Percentiles rank a stretch among this genome's conserved stretches.
Conservation (phyloP, 73 alveolate genomes). For the Chromera velia region DNA sequence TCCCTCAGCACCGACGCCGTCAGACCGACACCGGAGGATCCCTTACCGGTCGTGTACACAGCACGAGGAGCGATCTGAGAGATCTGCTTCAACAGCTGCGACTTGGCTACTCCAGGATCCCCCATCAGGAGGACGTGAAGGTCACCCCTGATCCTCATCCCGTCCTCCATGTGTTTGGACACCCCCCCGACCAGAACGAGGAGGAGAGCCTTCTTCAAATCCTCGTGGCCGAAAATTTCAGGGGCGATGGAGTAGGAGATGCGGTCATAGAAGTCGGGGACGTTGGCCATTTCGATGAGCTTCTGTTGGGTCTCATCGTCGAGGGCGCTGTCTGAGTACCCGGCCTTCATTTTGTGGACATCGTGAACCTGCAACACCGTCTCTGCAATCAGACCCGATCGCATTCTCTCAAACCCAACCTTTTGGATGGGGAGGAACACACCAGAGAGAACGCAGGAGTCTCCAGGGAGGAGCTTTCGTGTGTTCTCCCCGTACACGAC, state of each 20-base stretch:
- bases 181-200: slow-evolving; percentile 66
- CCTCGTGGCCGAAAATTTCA: slow-evolving; percentile 64
- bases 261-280: slow-evolving; percentile 3
- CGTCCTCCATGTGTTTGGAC: slow-evolving; percentile 58
- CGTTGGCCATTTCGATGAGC: slow-evolving; percentile 22
- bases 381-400: not conserved
- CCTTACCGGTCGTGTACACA: slow-evolving; percentile 96
- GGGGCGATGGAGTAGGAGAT: slow-evolving; percentile 64
- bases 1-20: slow-evolving; percentile 97
- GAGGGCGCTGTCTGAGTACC: not conserved
- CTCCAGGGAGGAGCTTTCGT: not conserved
- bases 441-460: not conserved
- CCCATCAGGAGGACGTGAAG: slow-evolving; percentile 59
- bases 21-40: slow-evolving; percentile 94
- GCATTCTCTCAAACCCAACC: not conserved
- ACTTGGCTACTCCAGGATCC: slow-evolving; percentile 79
- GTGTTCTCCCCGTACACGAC: not conserved
- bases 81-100: slow-evolving; percentile 85
- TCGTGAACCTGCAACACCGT: not conserved
- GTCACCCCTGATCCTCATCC: slow-evolving; percentile 72
- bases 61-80: slow-evolving; percentile 79
- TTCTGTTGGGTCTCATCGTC: not conserved
- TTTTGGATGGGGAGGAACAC: too few relatives aligned
- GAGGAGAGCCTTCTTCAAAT: slow-evolving; percentile 64
- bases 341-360: not conserved